Percentiles rank a stretch among this genome's conserved stretches.
These are phyloP conservation scores for Phytophthora kernoviae DNA, from an alignment of 352 stramenopile genomes.

Conservation along the genomic window DNA sequence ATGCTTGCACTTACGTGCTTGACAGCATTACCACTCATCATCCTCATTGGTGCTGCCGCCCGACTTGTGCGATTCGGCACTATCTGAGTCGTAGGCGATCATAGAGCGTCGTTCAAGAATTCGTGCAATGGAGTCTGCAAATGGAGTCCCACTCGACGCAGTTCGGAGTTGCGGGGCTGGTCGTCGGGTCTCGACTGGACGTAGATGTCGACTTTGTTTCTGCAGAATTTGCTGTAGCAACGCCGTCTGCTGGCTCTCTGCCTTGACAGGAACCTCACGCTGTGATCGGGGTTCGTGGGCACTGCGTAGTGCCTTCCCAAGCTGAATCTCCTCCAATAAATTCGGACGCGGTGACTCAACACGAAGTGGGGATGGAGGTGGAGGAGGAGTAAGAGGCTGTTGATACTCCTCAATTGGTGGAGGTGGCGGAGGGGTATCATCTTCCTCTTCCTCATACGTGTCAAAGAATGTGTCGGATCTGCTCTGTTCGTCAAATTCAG, in stretches of 20 bases:
- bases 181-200: constrained; percentile 33
- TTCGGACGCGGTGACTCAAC: not conserved
- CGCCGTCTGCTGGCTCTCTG: constrained; percentile 28
- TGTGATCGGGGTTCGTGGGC: not conserved
- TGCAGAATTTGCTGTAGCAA: constrained; percentile 62
- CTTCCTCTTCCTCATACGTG: constrained; percentile 18
- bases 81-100: constrained; percentile 73
- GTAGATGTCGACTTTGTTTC: constrained; percentile 50
- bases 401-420: constrained; percentile 21
- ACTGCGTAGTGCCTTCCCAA: constrained; percentile 30
- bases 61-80: constrained; percentile 25
- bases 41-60: constrained; percentile 5
- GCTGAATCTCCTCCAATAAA: constrained; percentile 44
- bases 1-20: too few relatives aligned
- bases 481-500: constrained; percentile 29
- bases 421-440: constrained; percentile 8
- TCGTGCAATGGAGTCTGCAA: constrained; percentile 62
- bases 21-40: constrained; percentile 39
- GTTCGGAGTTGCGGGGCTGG: constrained; percentile 6
- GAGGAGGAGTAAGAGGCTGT: constrained; percentile 12
- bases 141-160: constrained; percentile 25
- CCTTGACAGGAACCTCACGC: constrained; percentile 4
- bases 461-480: constrained; percentile 26
- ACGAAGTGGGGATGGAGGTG: not conserved
- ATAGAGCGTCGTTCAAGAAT: constrained; percentile 62